These are phyloP conservation scores for Alternaria ethzedia DNA, from an alignment of 2,329 filamentous ascomycete genomes.

Conservation along the genomic window DNA sequence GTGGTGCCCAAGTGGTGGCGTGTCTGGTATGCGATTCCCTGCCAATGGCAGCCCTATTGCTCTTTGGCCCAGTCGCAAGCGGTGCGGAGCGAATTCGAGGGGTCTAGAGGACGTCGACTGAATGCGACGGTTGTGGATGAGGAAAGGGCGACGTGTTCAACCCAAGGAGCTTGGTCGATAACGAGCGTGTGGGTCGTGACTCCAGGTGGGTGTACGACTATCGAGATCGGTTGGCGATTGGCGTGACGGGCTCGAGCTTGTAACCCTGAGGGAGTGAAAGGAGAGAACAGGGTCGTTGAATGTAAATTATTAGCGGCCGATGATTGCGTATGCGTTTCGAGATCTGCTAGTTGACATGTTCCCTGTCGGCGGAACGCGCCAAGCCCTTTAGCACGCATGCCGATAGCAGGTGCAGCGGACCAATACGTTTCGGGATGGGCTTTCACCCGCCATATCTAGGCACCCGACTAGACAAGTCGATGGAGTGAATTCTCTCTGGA, in stretches of 20 bases:
- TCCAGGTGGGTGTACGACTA: conserved; percentile 14
- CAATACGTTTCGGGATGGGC: conserved; percentile 10
- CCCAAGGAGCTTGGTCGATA: conserved; percentile 21
- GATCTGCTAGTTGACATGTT: conserved; percentile 19
- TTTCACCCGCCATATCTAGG: not conserved
- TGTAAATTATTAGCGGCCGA: conserved; percentile 18
- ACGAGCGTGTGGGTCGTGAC: conserved; percentile 28
- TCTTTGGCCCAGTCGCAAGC: conserved; percentile 19
- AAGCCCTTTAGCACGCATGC: conserved; percentile 16
- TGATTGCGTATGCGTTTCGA: conserved; percentile 32
- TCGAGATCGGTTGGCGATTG: conserved; percentile 6
- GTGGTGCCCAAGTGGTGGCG: conserved; percentile 9
- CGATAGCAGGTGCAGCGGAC: conserved; percentile 11
- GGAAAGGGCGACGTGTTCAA: conserved; percentile 26
- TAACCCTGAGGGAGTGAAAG: conserved; percentile 5
- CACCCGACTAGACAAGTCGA: not conserved
- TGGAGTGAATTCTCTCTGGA: not conserved
- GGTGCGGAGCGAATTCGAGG: not conserved
- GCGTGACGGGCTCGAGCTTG: conserved; percentile 1
- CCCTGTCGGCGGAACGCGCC: conserved; percentile 19
- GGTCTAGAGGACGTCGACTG: conserved; percentile 1
- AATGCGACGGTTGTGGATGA: conserved; percentile 1
- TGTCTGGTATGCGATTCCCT: conserved; percentile 10
- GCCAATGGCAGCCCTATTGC: conserved; percentile 22
- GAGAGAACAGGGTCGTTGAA: conserved; percentile 10